Conservation (phyloP, 2,329 filamentous ascomycete genomes). For the Cercospora zeina region DNA sequence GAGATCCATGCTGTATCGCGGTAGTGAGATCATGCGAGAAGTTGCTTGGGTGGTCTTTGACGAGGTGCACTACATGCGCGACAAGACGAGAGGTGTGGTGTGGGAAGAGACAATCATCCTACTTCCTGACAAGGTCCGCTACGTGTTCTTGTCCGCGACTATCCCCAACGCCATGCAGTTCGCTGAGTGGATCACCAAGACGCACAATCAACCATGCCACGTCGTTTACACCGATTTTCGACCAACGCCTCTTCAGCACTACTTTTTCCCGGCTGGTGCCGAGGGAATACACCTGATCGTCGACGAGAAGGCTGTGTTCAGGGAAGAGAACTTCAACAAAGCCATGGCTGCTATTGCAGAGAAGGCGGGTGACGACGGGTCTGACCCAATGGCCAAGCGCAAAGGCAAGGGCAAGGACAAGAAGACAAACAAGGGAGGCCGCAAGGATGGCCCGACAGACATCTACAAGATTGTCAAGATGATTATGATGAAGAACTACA, state of each 20-base stretch:
- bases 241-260: conserved; percentile 93
- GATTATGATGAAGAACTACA: conserved; percentile 97
- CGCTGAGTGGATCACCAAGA: conserved; percentile 98
- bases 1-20: conserved; percentile 95
- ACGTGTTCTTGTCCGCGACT: conserved; percentile 96
- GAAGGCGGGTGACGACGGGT: conserved; percentile 80
- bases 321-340: conserved; percentile 95
- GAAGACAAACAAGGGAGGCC: conserved; percentile 85
- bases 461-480: conserved; percentile 98
- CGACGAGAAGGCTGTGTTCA: conserved; percentile 93
- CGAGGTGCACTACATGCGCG: conserved; percentile 97
- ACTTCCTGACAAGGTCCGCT: conserved; percentile 95
- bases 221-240: conserved; percentile 99
- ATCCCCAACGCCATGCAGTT: conserved; percentile 99
- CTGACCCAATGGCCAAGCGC: conserved; percentile 73
- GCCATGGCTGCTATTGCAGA: conserved; percentile 89
- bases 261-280: conserved; percentile 91
- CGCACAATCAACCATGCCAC: conserved; percentile 94
- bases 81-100: conserved; percentile 89
- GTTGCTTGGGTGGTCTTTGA: conserved; percentile 98
- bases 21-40: conserved; percentile 98
- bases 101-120: conserved; percentile 99
- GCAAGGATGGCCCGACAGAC: conserved; percentile 68
- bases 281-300: conserved; percentile 93
- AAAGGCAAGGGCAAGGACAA: conserved; percentile 92